Evolutionary conservation across 164 flowering plant genomes (phyloP), one percentile per base, ranked within the genome.

Genomic region (Platanus orientalis): DNA sequence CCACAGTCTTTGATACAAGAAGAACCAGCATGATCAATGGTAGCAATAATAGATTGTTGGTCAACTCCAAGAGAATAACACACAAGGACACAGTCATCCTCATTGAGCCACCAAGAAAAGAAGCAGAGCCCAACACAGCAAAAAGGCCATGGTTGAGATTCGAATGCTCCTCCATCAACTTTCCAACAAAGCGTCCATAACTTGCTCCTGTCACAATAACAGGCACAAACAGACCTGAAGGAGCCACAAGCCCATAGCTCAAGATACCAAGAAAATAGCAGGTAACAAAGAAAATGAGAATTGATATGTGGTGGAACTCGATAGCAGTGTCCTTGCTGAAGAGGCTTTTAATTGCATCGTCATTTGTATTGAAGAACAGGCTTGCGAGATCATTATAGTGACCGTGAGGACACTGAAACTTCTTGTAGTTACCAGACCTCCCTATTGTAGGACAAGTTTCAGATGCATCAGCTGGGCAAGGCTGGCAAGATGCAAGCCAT

Each of bases 341-440:
- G 42, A 93, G 91, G 60, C 89, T 93, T 64, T 73, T 79, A 42
- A 93, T 87, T 13, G 98, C 90, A 75, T 93, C 94, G 62, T 93
- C 98, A 64, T 82, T 89, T 58, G 98, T 90, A 71, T 89, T 93
- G 73, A 93, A 75, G n/a, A n/a, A n/a, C n/a, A n/a, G n/a, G n/a
- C n/a, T n/a, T n/a, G n/a, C n/a, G n/a, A n/a, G n/a, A n/a, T 93
- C 98, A 74, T 90, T 93, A 72, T 93, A 93, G 66, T 93, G 78
- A 47, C 85, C 91, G 45, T 82, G 76, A 54, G 82, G 76, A 42
- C 98, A 93, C 30, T 93, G 97, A 61, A 82, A 90, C 69, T 87
- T 90, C 84, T 93, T 90, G 79, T 74, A 93, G 77, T 90, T 90
- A 16, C 97, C 97, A 47, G 96, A 88, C 40, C 91, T 84, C 32